phyloP scores from a whole-genome alignment of 2,329 filamentous ascomycete species.

The Orbilia oligospora region DNA sequence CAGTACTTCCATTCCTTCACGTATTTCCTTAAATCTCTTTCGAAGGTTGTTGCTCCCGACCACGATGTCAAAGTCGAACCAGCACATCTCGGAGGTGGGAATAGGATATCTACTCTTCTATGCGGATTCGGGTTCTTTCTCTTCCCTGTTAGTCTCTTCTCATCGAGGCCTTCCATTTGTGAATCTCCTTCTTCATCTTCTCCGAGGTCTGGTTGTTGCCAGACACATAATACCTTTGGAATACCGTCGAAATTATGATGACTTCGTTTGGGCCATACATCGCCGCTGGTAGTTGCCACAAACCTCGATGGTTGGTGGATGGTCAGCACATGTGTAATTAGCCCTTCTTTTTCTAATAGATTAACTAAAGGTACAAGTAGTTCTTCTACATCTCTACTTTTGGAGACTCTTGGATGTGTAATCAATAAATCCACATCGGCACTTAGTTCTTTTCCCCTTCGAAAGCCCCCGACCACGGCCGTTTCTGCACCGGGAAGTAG shows the following conservation, averaged over 20 bases:
- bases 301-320: constrained; percentile 34
- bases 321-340: constrained; percentile 83
- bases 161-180: constrained; percentile 61
- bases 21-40: constrained; percentile 86
- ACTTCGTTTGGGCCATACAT: constrained; percentile 51
- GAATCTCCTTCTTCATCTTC: constrained; percentile 65
- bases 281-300: constrained; percentile 33
- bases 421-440: constrained; percentile 91
- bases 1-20: constrained; percentile 79
- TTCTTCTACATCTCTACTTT: constrained; percentile 66
- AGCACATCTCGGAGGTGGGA: constrained; percentile 87
- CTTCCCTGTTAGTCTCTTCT: constrained; percentile 26
- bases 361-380: constrained; percentile 80
- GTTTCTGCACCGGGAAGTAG: constrained; percentile 74
- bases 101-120: constrained; percentile 90
- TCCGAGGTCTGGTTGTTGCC: constrained; percentile 78
- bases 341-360: constrained; percentile 77
- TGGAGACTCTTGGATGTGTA: constrained; percentile 77
- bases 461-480: constrained; percentile 83
- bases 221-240: constrained; percentile 93
- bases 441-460: constrained; percentile 79
- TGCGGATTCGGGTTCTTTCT: constrained; percentile 80
- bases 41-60: constrained; percentile 89
- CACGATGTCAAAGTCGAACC: constrained; percentile 91
- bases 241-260: constrained; percentile 82